Percentiles rank a stretch among this genome's conserved stretches.
Evolutionary conservation across 305 asterid genomes (phyloP).

Genomic region (Solanum hybrid): DNA sequence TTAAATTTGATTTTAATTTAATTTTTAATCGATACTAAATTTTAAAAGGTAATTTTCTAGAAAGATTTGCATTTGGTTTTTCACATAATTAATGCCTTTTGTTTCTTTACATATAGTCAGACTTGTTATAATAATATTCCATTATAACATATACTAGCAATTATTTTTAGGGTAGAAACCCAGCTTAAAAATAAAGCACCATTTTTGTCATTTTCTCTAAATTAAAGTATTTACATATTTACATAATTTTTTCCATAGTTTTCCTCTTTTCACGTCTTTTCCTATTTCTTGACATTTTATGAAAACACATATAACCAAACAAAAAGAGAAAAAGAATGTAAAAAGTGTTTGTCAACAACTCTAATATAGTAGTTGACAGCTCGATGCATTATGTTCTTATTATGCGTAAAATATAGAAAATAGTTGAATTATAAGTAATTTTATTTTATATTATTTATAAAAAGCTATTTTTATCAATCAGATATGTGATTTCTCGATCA

Average conservation of each 20-base stretch:
- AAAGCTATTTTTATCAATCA: neutral
- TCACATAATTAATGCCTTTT: neutral
- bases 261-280: neutral
- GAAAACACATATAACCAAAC: neutral
- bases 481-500: too few species aligned
- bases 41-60: neutral
- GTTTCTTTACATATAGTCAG: neutral
- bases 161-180: neutral
- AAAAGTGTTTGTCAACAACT: neutral
- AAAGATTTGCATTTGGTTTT: neutral
- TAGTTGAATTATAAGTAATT: too few species aligned
- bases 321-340: neutral
- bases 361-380: neutral
- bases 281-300: neutral
- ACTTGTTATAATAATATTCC: neutral
- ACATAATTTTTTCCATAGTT: neutral
- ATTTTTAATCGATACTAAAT: neutral
- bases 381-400: too few species aligned
- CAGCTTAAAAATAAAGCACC: neutral
- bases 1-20: too few species aligned
- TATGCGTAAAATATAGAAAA: too few species aligned
- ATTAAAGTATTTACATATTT: neutral
- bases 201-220: neutral
- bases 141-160: neutral
- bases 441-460: too few species aligned